A percentile compares a stretch with the other conserved stretches of the same genome.
These are phyloP conservation scores for Mycena capillaripes DNA, from an alignment of 768 basidiomycete genomes.

Conservation along the genomic window DNA sequence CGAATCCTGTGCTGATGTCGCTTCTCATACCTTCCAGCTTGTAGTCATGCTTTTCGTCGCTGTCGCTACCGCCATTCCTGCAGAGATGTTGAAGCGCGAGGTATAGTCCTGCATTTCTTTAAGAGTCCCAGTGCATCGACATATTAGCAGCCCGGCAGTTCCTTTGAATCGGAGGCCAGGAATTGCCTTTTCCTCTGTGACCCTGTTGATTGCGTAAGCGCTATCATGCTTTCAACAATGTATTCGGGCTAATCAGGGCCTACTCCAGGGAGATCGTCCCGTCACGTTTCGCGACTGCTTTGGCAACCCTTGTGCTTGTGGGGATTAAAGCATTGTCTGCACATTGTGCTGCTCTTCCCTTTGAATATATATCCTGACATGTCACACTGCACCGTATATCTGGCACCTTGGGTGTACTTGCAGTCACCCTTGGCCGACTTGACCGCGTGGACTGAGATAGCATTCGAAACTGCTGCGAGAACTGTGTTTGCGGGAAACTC, in stretches of 20 bases:
- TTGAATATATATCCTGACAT: conserved; percentile 1
- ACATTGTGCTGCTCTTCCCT: conserved; percentile 4
- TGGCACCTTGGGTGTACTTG: no score
- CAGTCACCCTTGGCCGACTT: no score
- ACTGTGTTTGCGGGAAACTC: no score
- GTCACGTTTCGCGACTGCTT: not conserved
- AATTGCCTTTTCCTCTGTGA: no score
- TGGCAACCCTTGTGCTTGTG: conserved; percentile 2
- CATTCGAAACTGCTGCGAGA: no score
- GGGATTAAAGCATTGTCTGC: not conserved
- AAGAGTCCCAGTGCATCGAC: not conserved
- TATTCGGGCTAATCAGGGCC: no score
- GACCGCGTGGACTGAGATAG: no score
- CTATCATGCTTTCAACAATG: no score
- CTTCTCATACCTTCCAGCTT: not conserved
- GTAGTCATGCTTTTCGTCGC: not conserved
- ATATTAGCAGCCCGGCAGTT: conserved; percentile 1
- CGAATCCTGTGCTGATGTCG: conserved; percentile 1
- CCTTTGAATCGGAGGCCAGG: not conserved
- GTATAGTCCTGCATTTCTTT: not conserved
- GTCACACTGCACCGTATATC: not conserved
- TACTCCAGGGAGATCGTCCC: no score
- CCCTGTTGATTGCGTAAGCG: no score
- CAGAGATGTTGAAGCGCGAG: conserved; percentile 7
- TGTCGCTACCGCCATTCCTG: not conserved